Evolutionary conservation across 257 asterid species (phyloP).

Genomic region (Nemophila menziesii): DNA sequence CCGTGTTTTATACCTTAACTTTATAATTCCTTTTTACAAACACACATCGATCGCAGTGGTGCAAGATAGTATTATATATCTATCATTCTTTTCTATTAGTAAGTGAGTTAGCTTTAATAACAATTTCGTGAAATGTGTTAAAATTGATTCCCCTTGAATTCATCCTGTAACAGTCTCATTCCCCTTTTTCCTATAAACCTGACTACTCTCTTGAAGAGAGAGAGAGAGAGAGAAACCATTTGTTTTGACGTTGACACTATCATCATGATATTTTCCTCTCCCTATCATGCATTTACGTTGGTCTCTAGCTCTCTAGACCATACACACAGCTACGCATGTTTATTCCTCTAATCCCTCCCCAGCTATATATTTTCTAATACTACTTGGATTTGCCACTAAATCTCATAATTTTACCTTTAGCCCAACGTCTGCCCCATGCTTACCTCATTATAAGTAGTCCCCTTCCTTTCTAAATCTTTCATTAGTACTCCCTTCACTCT

Average conservation of each 20-base stretch:
- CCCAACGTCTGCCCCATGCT: conserved; percentile 18
- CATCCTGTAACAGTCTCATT: conserved; percentile 33
- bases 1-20: no score
- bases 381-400: conserved; percentile 36
- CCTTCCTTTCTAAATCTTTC: conserved; percentile 9
- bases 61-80: no score
- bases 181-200: conserved; percentile 24
- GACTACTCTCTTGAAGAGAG: conserved; percentile 14
- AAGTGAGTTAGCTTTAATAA: no score
- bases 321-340: conserved; percentile 11
- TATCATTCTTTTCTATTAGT: no score
- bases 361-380: not conserved
- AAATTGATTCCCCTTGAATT: conserved; percentile 29
- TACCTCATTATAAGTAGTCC: conserved; percentile 36
- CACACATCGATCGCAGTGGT: no score
- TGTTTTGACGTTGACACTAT: conserved; percentile 43
- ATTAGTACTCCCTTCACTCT: conserved; percentile 7
- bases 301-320: not conserved
- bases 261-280: conserved; percentile 12
- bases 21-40: no score
- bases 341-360: not conserved
- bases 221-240: conserved; percentile 32
- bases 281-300: conserved; percentile 13
- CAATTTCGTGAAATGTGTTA: not conserved
- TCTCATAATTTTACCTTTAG: conserved; percentile 14